Percentiles rank a stretch among this genome's conserved stretches.
Conservation (phyloP, 2,329 filamentous ascomycete species). For the Colletotrichum sp. region DNA sequence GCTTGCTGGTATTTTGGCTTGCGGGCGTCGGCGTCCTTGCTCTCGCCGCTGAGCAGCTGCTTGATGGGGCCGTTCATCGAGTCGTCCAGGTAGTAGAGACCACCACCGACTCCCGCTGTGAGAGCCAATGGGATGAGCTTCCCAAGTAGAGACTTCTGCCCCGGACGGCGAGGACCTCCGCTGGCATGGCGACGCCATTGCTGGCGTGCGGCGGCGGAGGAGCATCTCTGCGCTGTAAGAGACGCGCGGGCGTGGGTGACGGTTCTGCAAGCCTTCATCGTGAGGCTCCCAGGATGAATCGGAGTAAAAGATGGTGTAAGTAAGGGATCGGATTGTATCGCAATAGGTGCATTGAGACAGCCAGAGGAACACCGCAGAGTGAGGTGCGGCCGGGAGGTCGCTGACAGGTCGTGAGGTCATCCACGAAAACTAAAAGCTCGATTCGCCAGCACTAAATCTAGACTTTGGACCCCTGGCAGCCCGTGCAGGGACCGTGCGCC, state of each 20-base stretch:
- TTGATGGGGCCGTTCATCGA: conserved; percentile 15
- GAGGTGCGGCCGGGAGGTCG: conserved; percentile 4
- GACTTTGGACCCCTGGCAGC: conserved; percentile 11
- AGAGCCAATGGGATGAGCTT: neutral
- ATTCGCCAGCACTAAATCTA: conserved; percentile 18
- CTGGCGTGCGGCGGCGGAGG: conserved; percentile 1
- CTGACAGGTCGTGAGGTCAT: conserved; percentile 24
- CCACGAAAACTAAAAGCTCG: conserved; percentile 20
- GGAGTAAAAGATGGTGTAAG: neutral
- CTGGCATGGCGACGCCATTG: conserved; percentile 8
- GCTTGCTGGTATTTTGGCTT: conserved; percentile 40
- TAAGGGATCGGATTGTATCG: neutral
- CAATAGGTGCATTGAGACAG: neutral
- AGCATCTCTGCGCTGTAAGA: conserved; percentile 14
- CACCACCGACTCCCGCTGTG: conserved; percentile 35
- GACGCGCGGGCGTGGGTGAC: conserved; percentile 8
- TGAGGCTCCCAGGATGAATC: neutral
- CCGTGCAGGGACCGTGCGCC: conserved; percentile 9
- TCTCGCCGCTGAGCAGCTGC: neutral
- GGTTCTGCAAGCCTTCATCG: conserved; percentile 14
- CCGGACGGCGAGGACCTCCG: neutral
- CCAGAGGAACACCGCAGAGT: neutral
- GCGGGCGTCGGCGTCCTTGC: neutral
- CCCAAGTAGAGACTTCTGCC: neutral
- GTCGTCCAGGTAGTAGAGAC: conserved; percentile 40